These are phyloP conservation scores for Xylaria curta DNA, from an alignment of 495 filamentous ascomycete species.

Conservation along the genomic window DNA sequence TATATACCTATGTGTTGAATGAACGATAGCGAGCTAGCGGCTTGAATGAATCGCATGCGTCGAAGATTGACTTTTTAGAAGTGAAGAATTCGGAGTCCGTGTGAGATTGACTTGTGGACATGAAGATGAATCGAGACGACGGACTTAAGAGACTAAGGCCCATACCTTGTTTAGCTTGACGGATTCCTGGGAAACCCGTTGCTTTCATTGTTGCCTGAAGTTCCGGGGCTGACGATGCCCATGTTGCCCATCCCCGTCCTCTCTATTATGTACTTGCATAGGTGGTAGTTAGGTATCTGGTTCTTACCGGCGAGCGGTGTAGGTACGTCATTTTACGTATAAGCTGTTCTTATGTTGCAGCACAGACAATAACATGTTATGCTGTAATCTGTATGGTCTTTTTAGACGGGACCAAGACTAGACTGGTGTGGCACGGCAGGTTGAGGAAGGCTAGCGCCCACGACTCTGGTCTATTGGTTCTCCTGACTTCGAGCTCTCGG, in stretches of 20 bases:
- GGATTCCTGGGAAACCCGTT: not conserved
- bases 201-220: not conserved
- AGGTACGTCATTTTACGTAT: not conserved
- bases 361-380: too few relatives aligned
- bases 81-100: not conserved
- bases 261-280: not conserved
- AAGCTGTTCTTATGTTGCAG: not conserved
- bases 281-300: not conserved
- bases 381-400: too few relatives aligned
- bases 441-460: not conserved
- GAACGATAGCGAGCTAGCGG: not conserved
- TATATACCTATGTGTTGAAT: not conserved
- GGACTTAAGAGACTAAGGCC: not conserved
- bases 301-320: not conserved
- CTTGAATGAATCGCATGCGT: not conserved
- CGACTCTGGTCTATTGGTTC: conserved; percentile 15
- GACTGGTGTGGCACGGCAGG: too few relatives aligned
- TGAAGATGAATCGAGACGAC: not conserved
- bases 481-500: not conserved
- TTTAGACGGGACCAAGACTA: too few relatives aligned
- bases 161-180: not conserved
- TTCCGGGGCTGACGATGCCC: not conserved
- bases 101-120: not conserved
- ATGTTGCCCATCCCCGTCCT: not conserved
- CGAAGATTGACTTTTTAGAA: not conserved